Base-by-base conservation (phyloP, 345 rosid genomes). In the Salix exigua region DNA sequence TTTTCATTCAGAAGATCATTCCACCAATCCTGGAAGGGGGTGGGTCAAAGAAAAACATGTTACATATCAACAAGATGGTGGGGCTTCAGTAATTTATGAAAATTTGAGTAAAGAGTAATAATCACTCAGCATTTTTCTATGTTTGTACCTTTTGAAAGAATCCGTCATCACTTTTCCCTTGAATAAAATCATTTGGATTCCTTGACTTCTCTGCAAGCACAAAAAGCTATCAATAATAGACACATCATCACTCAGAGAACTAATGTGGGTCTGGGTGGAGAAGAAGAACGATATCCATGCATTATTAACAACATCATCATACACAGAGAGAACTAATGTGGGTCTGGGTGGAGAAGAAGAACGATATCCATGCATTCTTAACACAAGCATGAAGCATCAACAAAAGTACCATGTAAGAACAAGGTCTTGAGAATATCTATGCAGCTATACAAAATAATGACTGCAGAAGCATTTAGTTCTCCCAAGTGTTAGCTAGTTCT, bases 21-120 rank as follows among this genome's bases (percentile, higher is more conserved):
- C 97, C 99, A 96, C 99, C 99, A 94, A 83, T 84, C 94, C 99
- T 96, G 84, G 55, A 48, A 77, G 76, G 62, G 72, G 14, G 28
- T 28, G 79, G n/a, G 62, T 77, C 2, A 17, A 0, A 12, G 16
- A 21, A 19, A 60, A 66, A 74, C 38, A 11, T 23, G 18, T 10
- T 13, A 26, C 42, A 18, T 21, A 9, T 21, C 17, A 71, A 25
- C 66, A 63, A 69, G 28, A 61, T 26, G 31, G 73, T 18, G 61
- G n/a, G 60, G 38, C 37, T 42, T 5, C 21, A 70, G 19, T 25
- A 23, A n/a, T 58, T 58, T 58, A 14, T n/a, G 63, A 58, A 58
- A 58, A 58, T 23, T 55, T 58, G 5, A 58, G 63, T 23, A 23
- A 10, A 31, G 40, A 33, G 31, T 17, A 21, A 14, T 30, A n/a